Conservation (phyloP, 2,329 filamentous ascomycete species). For the Pseudogymnoascus sp. region DNA sequence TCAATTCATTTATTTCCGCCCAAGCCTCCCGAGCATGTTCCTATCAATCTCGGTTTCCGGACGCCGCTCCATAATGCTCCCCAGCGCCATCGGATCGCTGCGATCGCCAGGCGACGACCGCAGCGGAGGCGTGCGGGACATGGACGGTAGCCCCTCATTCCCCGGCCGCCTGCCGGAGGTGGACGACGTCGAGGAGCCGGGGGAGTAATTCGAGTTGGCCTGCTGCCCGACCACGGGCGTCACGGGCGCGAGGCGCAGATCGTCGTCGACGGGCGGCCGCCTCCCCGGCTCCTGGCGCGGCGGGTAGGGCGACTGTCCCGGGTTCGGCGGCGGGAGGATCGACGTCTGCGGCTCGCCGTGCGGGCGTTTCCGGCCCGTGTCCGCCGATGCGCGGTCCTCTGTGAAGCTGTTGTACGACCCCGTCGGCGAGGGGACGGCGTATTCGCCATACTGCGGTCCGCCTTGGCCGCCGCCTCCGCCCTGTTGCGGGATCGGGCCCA, state of each 20-base stretch:
- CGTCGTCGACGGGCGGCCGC: conserved; percentile 22
- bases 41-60: conserved; percentile 26
- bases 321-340: conserved; percentile 29
- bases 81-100: conserved; percentile 26
- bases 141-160: conserved; percentile 18
- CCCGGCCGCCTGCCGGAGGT: conserved; percentile 23
- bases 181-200: conserved; percentile 24
- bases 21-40: conserved; percentile 25
- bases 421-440: conserved; percentile 26
- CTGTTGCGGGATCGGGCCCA: conserved; percentile 22
- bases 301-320: conserved; percentile 22
- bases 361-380: conserved; percentile 24
- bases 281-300: conserved; percentile 19
- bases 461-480: conserved; percentile 4
- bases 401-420: conserved; percentile 22
- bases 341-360: conserved; percentile 28
- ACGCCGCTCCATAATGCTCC: conserved; percentile 26
- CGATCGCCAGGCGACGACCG: conserved; percentile 21
- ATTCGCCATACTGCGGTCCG: conserved; percentile 22
- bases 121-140: conserved; percentile 24
- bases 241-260: conserved; percentile 26
- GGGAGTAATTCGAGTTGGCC: conserved; percentile 24
- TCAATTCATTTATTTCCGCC: conserved; percentile 20
- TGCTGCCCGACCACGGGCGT: conserved; percentile 19
- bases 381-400: conserved; percentile 13